Evolutionary conservation across 768 basidiomycete species (phyloP), one percentile per base, ranked within the genome.

Genomic region (Mycena rosella): DNA sequence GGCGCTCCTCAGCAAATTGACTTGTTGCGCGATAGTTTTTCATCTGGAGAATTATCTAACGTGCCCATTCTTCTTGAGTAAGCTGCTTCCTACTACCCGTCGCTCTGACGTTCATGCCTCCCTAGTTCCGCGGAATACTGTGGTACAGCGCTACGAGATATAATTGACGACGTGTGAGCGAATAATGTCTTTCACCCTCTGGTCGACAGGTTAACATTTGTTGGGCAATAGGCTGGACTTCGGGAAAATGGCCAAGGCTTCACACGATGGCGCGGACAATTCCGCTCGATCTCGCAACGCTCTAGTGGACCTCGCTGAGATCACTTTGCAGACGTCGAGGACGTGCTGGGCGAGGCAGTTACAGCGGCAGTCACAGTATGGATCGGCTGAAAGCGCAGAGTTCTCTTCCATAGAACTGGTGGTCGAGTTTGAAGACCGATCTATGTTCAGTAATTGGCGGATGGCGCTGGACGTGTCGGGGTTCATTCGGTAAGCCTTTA

Each of bases 91-190:
- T 9, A 1, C 22, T 24, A 30, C 48, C 32, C 17, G 6, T 4
- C 18, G 24, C 11, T 52, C 10, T 18, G 3, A 18, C 49, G 20
- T 26, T 57, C 13, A 56, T 26, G 20, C 15, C 13, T 36, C 11
- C 20, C 17, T 20, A 69, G 68, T 53, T 64, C 68, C 34, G 68
- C 68, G 0, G 68, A 69, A 48, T 65, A 38, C 34, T 69, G 68
- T 34, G 68, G 68, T 29, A 30, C 54, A 2, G 59, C 63, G 3
- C 45, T 69, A 14, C 42, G 60, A 15, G 63, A 65, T 32, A 69
- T 69, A 8, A 59, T 69, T 20, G 55, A 69, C 47, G 63, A 69
- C 26, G 54, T 69, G 68, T 65, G 54, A 18, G 59, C 24, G 26
- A 9, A 11, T 36, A 5, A 3, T 5, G 5, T 7, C 9, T 36